Conservation (phyloP, 306 rosid genomes). For the Lathyrus tuberosus region DNA sequence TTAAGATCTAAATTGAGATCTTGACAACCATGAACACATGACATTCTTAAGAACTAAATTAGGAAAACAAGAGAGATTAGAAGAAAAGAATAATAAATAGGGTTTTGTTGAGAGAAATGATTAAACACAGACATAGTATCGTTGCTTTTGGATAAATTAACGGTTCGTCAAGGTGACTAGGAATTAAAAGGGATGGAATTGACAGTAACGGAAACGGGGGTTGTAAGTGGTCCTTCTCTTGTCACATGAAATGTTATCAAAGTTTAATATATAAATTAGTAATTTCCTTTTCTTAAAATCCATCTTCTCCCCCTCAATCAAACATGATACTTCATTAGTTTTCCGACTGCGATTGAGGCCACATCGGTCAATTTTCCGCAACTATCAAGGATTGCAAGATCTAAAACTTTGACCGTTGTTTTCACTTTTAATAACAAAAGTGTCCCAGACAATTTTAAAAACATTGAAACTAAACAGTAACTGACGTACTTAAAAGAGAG, state of each 20-base stretch:
- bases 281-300: neutral
- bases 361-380: too few species aligned
- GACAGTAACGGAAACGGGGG: neutral
- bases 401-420: neutral
- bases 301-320: neutral
- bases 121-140: neutral
- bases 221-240: neutral
- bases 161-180: neutral
- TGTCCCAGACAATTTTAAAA: neutral
- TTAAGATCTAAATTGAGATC: too few species aligned
- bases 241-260: neutral
- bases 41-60: too few species aligned
- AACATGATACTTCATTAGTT: neutral
- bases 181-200: neutral
- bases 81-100: neutral
- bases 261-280: neutral
- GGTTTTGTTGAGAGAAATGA: neutral
- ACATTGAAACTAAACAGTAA: neutral
- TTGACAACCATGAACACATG: too few species aligned
- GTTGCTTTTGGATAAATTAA: neutral
- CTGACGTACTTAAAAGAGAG: neutral
- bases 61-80: neutral
- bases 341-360: too few species aligned
- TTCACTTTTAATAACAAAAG: neutral
- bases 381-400: too few species aligned